Evolutionary conservation across 805 yeast species (phyloP).

Genomic region (Cyberlindnera maclurae): DNA sequence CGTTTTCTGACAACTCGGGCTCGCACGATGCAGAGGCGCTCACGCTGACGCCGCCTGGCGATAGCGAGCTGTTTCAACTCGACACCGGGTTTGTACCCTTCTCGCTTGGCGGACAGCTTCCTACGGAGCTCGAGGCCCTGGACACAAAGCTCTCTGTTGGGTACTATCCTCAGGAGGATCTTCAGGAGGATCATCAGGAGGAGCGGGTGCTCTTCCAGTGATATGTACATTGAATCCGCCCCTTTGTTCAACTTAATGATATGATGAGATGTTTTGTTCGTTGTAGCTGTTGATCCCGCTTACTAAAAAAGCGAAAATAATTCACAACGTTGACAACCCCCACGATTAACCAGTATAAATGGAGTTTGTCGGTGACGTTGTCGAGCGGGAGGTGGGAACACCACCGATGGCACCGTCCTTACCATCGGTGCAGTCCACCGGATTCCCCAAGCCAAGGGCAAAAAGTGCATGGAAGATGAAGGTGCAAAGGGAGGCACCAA

Average conservation of each 20-base stretch:
- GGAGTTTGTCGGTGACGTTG: slow-evolving; percentile 91
- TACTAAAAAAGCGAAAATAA: too few relatives aligned
- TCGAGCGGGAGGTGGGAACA: slow-evolving; percentile 85
- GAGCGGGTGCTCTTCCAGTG: background rate
- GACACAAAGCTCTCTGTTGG: too few relatives aligned
- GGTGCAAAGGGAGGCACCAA: slow-evolving; percentile 67
- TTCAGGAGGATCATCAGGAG: background rate
- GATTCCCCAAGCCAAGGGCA: slow-evolving; percentile 83
- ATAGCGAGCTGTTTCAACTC: too few relatives aligned
- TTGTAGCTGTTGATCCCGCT: too few relatives aligned
- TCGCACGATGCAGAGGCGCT: background rate
- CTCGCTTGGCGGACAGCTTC: too few relatives aligned
- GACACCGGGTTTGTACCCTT: too few relatives aligned
- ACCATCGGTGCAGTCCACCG: slow-evolving; percentile 65
- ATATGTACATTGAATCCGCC: background rate
- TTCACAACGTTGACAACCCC: too few relatives aligned
- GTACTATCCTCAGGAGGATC: background rate
- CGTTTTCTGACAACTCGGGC: background rate
- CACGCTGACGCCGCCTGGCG: slow-evolving; percentile 6
- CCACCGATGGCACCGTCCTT: slow-evolving; percentile 90
- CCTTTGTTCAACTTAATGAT: too few relatives aligned
- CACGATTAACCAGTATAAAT: too few relatives aligned
- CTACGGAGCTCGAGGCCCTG: too few relatives aligned
- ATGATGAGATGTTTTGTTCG: background rate
- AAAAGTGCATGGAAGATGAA: slow-evolving; percentile 70